A percentile compares a stretch with the other conserved stretches of the same genome.
These are phyloP conservation scores for Turnera subulata DNA, from an alignment of 345 rosid species.

Conservation along the genomic window DNA sequence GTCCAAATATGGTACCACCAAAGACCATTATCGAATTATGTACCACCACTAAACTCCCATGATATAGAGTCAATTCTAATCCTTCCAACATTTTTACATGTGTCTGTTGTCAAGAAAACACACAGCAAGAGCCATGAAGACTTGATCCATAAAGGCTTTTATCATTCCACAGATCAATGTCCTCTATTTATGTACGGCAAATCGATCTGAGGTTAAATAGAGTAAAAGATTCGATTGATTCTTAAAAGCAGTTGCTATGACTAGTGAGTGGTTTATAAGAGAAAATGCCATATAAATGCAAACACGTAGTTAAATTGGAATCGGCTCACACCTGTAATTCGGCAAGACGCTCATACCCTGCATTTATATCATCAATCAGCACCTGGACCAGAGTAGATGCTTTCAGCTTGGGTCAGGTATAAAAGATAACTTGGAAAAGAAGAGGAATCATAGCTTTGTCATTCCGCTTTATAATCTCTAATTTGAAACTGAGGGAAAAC, in stretches of 20 bases:
- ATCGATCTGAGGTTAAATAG: too few species aligned
- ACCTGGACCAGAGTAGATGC: slow-evolving; percentile 48
- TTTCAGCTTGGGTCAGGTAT: background rate
- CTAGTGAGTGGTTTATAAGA: too few species aligned
- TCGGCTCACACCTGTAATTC: slow-evolving; percentile 64
- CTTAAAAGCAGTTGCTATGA: too few species aligned
- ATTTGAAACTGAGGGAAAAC: background rate
- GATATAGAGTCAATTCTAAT: too few species aligned
- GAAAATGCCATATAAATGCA: background rate
- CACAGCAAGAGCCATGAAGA: too few species aligned
- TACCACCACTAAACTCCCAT: too few species aligned
- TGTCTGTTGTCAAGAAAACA: too few species aligned
- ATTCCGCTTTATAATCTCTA: background rate
- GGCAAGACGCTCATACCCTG: slow-evolving; percentile 86
- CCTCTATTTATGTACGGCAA: too few species aligned
- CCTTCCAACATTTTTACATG: background rate
- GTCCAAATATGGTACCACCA: too few species aligned
- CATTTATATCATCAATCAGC: slow-evolving; percentile 82
- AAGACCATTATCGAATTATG: too few species aligned
- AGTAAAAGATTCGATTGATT: too few species aligned
- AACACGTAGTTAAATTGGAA: slow-evolving; percentile 6
- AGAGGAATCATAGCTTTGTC: background rate
- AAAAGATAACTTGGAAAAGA: too few species aligned
- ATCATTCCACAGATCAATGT: background rate
- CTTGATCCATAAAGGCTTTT: background rate